Evolutionary conservation across 805 yeast species (phyloP), one percentile per base, ranked within the genome.

Genomic region (Metschnikowia noctiluminum): DNA sequence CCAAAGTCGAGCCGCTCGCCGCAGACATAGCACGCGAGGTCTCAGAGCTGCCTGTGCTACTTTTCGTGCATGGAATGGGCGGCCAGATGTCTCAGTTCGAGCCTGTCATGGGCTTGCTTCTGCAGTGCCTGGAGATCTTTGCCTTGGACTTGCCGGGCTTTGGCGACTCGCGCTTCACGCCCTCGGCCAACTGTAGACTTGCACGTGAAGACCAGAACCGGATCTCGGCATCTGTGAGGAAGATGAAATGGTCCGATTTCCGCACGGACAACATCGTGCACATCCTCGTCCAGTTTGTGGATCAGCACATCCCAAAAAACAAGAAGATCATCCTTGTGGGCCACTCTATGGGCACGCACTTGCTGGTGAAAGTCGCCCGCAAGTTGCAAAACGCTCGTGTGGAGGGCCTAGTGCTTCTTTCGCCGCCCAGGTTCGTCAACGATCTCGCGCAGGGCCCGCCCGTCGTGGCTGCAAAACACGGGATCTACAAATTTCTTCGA

Each of bases 61-160:
- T 89, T 2, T 79, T 89, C 48, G 61, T 91, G 15, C 97, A 90
- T 69, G 98, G 98, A 0, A 65, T 92, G 16, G 98, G 97, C 1
- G 98, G 98, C 2, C 92, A 84, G 57, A 71, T 87, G 62, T 80
- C 89, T 21, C 97, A 90, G 63, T 91, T 91, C 63, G 94, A 87
- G 59, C 82, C 85, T 1, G 68, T 88, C 35, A 66, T 88, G 62
- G 83, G 81, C 28, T 71, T 80, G 44, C 79, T 87, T 55, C 69
- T 85, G 32, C 82, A 79, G 54, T 78, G 82, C 52, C 78, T 81
- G 51, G 84, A 81, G 48, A 77, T 89, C 15, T 60, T 87, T 37
- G 80, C 91, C 0, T 56, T 91, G 13, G 98, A 91, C 62, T 69
- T 90, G 44, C 97, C 97, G 1, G 98, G 97, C 0, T 89, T 89